Evolutionary conservation across 768 basidiomycete species (phyloP).

Genomic region (Chalciporus piperatus): DNA sequence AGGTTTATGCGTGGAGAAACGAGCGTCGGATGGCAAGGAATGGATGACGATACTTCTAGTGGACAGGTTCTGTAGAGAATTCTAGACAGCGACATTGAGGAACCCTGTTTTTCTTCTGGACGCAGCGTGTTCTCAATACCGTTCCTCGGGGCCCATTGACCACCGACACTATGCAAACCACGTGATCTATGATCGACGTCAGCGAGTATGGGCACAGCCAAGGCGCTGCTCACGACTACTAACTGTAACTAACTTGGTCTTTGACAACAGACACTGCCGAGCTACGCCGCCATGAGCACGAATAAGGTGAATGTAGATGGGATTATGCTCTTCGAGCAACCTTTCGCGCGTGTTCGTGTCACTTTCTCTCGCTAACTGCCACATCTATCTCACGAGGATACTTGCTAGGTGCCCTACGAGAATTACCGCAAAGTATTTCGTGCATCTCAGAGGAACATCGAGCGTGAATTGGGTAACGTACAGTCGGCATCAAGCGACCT

Average conservation of each 20-base stretch:
- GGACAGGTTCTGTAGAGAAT: constrained; percentile 8
- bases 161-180: neutral
- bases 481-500: constrained; percentile 60
- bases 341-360: constrained; percentile 63
- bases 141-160: neutral
- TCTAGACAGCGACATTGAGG: constrained; percentile 4
- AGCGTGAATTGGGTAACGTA: constrained; percentile 68
- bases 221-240: neutral
- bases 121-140: constrained; percentile 13
- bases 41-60: constrained; percentile 9
- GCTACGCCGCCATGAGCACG: constrained; percentile 27
- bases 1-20: constrained; percentile 61
- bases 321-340: constrained; percentile 79
- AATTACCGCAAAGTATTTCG: constrained; percentile 88
- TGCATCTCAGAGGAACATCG: constrained; percentile 74
- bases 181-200: neutral
- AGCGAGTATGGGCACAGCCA: neutral
- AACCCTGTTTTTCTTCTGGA: neutral
- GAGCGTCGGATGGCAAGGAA: constrained; percentile 14
- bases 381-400: constrained; percentile 10
- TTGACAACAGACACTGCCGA: constrained; percentile 9
- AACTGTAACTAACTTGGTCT: neutral
- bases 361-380: neutral
- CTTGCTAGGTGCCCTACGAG: constrained; percentile 78
- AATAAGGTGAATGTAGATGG: constrained; percentile 69